A percentile compares a stretch with the other conserved stretches of the same genome.
Conservation (phyloP, 495 filamentous ascomycete species). For the Venustampulla echinocandica region DNA sequence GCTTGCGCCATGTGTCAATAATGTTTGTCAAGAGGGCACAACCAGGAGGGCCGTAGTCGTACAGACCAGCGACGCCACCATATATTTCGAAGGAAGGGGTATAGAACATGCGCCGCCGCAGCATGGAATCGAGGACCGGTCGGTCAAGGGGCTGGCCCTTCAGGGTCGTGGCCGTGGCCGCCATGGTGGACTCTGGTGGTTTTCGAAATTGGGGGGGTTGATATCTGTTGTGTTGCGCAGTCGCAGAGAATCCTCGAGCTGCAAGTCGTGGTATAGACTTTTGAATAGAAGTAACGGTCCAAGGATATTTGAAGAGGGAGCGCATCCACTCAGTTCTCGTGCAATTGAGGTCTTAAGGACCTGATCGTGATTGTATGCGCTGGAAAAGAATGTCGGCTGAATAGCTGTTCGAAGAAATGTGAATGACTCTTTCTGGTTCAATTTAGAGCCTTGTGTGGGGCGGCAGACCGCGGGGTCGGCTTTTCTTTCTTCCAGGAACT, state of each 20-base stretch:
- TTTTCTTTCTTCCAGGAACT: slow-evolving; percentile 3
- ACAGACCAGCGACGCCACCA: slow-evolving; percentile 75
- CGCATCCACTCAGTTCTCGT: slow-evolving; percentile 23
- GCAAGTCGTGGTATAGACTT: slow-evolving; percentile 5
- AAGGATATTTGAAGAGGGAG: slow-evolving; percentile 15
- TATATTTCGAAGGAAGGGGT: slow-evolving; percentile 94
- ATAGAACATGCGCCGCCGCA: slow-evolving; percentile 84
- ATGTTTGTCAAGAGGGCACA: slow-evolving; percentile 77
- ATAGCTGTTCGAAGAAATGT: slow-evolving; percentile 4
- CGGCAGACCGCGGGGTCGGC: neutral
- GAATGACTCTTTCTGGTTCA: slow-evolving; percentile 4
- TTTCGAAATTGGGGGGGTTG: slow-evolving; percentile 17
- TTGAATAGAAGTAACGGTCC: slow-evolving; percentile 12
- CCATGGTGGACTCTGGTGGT: slow-evolving; percentile 7
- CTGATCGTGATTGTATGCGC: slow-evolving; percentile 3
- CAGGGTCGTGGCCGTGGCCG: slow-evolving; percentile 57
- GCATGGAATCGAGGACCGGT: slow-evolving; percentile 66
- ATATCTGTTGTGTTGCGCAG: slow-evolving; percentile 19
- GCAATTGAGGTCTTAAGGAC: slow-evolving; percentile 17
- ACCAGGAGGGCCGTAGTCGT: slow-evolving; percentile 71
- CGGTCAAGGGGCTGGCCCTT: slow-evolving; percentile 86
- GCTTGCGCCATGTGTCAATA: slow-evolving; percentile 85
- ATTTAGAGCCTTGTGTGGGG: slow-evolving; percentile 2
- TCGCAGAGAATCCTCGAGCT: slow-evolving; percentile 21
- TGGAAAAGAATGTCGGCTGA: neutral